phyloP scores from a whole-genome alignment of 1,139 yeast species.

The Diutina neorugosa region DNA sequence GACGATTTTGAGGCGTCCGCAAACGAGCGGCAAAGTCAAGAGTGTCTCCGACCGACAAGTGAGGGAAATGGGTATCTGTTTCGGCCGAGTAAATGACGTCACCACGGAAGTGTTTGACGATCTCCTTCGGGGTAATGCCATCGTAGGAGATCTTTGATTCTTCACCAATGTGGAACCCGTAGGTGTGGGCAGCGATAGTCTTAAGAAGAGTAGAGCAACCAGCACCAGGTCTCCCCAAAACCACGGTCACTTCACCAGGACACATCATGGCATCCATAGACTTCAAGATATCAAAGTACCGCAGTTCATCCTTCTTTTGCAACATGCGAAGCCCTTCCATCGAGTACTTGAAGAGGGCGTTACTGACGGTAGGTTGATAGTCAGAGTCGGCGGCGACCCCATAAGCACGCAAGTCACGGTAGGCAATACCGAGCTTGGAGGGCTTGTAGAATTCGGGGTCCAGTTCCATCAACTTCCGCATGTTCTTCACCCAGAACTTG shows the following conservation, averaged over 20 bases:
- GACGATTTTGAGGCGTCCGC: conserved; percentile 54
- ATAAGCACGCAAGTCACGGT: conserved; percentile 53
- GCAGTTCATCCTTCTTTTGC: conserved; percentile 1
- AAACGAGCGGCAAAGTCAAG: conserved; percentile 50
- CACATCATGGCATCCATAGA: conserved; percentile 19
- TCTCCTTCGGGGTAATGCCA: conserved; percentile 36
- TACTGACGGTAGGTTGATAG: conserved; percentile 62
- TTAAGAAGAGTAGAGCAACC: conserved; percentile 25
- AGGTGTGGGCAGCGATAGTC: conserved; percentile 23
- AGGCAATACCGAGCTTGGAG: conserved; percentile 55
- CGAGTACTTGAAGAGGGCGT: conserved; percentile 18
- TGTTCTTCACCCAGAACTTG: conserved; percentile 62
- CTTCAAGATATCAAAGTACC: conserved; percentile 18
- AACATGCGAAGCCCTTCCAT: neutral
- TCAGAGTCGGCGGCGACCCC: conserved; percentile 74
- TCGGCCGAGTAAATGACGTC: conserved; percentile 68
- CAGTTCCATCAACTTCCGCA: conserved; percentile 40
- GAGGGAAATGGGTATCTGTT: conserved; percentile 61
- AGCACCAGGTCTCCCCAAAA: conserved; percentile 26
- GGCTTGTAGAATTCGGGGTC: conserved; percentile 60
- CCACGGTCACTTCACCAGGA: conserved; percentile 26
- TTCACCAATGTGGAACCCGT: conserved; percentile 23
- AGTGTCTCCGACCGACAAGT: conserved; percentile 61
- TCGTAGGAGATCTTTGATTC: conserved; percentile 39
- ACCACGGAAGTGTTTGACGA: conserved; percentile 44